Percentiles rank a stretch among this genome's conserved stretches.
phyloP scores from a whole-genome alignment of 768 basidiomycete species.

The Suillus occidentalis region DNA sequence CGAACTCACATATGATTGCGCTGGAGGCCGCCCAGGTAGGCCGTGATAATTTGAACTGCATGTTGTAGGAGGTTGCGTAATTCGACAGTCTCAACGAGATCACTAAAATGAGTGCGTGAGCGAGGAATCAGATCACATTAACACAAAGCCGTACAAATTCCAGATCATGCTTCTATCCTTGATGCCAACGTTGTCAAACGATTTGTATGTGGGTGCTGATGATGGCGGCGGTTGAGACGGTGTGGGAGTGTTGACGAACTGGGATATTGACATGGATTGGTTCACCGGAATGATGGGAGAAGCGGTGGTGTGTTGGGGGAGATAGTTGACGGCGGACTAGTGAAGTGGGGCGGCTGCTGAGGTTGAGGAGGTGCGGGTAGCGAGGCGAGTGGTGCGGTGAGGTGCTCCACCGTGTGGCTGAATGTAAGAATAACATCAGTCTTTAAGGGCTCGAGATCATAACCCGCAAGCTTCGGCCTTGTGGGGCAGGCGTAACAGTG shows the following conservation, averaged over 20 bases:
- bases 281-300: slow-evolving; percentile 17
- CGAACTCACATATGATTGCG: too few relatives aligned
- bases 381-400: slow-evolving; percentile 15
- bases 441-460: slow-evolving; percentile 82
- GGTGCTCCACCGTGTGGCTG: slow-evolving; percentile 78
- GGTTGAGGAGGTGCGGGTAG: slow-evolving; percentile 12
- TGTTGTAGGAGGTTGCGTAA: slow-evolving; percentile 80
- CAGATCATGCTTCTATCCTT: slow-evolving; percentile 99
- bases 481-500: slow-evolving; percentile 36
- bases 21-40: too few relatives aligned
- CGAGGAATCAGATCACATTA: slow-evolving; percentile 5
- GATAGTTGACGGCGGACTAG: slow-evolving; percentile 10
- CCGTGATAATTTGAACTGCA: too few relatives aligned
- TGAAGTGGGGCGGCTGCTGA: slow-evolving; percentile 14
- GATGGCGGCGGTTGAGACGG: slow-evolving; percentile 2
- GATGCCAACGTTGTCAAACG: slow-evolving; percentile 88
- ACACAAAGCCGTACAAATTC: slow-evolving; percentile 78
- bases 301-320: slow-evolving; percentile 16
- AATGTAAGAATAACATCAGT: slow-evolving; percentile 87
- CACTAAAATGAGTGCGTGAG: slow-evolving; percentile 47
- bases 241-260: slow-evolving; percentile 7
- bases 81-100: slow-evolving; percentile 96
- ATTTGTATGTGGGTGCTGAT: slow-evolving; percentile 54
- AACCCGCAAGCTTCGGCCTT: slow-evolving; percentile 60
- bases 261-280: slow-evolving; percentile 24